A percentile compares a stretch with the other conserved stretches of the same genome.
These are phyloP conservation scores for Ramularia endophylla DNA, from an alignment of 2,329 filamentous ascomycete species.

Conservation along the genomic window DNA sequence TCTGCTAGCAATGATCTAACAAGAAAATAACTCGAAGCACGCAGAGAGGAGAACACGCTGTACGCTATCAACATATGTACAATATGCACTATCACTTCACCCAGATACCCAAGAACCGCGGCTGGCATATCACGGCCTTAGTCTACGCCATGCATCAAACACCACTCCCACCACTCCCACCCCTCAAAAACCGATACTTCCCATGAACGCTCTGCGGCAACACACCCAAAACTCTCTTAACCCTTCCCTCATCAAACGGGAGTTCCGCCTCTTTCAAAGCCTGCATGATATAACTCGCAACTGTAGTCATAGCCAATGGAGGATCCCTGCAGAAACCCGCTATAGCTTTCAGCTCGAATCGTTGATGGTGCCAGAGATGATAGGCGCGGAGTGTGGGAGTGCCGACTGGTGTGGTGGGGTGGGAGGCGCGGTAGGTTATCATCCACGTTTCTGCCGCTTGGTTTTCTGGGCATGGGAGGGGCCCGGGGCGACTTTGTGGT, in stretches of 20 bases:
- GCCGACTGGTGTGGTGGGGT: conserved; percentile 5
- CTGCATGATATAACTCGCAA: conserved; percentile 54
- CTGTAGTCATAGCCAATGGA: conserved; percentile 52
- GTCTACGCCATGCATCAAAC: too few relatives aligned
- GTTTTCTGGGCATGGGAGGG: conserved; percentile 4
- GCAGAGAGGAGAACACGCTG: too few relatives aligned
- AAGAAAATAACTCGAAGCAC: too few relatives aligned
- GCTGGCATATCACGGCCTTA: too few relatives aligned
- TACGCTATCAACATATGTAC: too few relatives aligned
- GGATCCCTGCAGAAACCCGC: conserved; percentile 55
- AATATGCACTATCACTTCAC: too few relatives aligned
- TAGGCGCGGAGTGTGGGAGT: conserved; percentile 45
- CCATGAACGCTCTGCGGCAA: conserved; percentile 19
- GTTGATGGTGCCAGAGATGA: conserved; percentile 57
- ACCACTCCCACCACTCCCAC: too few relatives aligned
- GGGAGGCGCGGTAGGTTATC: conserved; percentile 5
- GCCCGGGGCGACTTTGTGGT: neutral
- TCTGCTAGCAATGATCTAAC: too few relatives aligned
- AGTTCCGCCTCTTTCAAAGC: conserved; percentile 49
- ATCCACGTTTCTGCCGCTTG: conserved; percentile 10
- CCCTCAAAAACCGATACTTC: too few relatives aligned
- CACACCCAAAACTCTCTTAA: conserved; percentile 20
- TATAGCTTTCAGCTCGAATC: conserved; percentile 45
- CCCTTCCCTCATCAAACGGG: conserved; percentile 38
- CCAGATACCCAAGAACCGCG: too few relatives aligned